Percentiles rank a stretch among this genome's conserved stretches.
Conservation (phyloP, 306 rosid genomes). For the Lotus japonicus region DNA sequence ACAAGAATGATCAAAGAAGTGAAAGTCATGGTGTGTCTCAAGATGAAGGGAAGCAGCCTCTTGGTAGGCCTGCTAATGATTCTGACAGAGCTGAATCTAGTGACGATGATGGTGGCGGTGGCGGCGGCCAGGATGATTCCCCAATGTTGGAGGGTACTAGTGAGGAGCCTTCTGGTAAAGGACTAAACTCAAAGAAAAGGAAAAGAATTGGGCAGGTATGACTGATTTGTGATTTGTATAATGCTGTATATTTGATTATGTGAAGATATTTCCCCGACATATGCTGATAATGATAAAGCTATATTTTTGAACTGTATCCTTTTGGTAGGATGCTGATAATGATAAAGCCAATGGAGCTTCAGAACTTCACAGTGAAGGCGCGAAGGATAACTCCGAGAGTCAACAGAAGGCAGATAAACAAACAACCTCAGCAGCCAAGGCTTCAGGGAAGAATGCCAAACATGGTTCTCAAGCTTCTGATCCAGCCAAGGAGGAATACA, state of each 20-base stretch:
- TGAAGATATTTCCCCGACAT: conserved; percentile 1
- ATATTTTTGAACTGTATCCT: conserved; percentile 4
- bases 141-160: conserved; percentile 51
- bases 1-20: conserved; percentile 45
- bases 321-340: conserved; percentile 55
- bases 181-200: conserved; percentile 69
- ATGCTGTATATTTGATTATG: background rate
- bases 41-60: conserved; percentile 53
- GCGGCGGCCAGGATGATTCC: conserved; percentile 47
- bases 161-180: conserved; percentile 48
- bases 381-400: conserved; percentile 44
- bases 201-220: conserved; percentile 73
- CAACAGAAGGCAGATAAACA: conserved; percentile 53
- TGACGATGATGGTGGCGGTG: conserved; percentile 34
- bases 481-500: conserved; percentile 79
- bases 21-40: conserved; percentile 46
- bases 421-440: conserved; percentile 43
- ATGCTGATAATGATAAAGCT: conserved; percentile 42
- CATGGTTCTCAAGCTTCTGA: conserved; percentile 77
- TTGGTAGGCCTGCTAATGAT: conserved; percentile 48
- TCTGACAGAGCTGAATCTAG: conserved; percentile 70
- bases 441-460: conserved; percentile 56
- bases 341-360: conserved; percentile 41
- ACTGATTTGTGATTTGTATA: conserved; percentile 3
- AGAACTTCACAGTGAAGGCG: conserved; percentile 37